Evolutionary conservation across 768 basidiomycete genomes (phyloP).

Genomic region (Neoboletus brunneissimus): DNA sequence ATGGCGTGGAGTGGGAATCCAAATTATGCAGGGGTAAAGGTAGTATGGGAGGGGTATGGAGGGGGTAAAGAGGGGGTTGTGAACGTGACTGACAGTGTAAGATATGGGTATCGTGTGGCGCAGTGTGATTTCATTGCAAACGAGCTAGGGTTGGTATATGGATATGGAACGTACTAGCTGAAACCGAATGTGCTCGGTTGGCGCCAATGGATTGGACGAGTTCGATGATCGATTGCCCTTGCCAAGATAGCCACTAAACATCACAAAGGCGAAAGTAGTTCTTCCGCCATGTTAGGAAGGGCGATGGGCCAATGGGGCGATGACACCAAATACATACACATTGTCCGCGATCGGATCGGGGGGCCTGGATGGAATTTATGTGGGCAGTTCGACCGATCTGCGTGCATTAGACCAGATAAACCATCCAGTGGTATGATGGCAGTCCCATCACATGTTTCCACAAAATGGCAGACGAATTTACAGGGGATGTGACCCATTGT

Average conservation of each 20-base stretch:
- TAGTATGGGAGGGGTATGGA: conserved; percentile 14
- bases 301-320: background rate
- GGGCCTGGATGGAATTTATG: background rate
- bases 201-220: background rate
- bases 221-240: background rate
- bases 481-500: background rate
- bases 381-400: too few relatives aligned
- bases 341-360: background rate
- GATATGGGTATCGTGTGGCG: conserved; percentile 5
- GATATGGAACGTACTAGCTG: background rate
- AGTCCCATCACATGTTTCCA: too few relatives aligned
- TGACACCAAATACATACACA: background rate
- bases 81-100: conserved; percentile 1
- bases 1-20: conserved; percentile 19
- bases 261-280: background rate
- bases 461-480: background rate
- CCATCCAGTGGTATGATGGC: too few relatives aligned
- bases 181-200: background rate
- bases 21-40: conserved; percentile 10
- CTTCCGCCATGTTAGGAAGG: background rate
- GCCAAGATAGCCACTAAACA: background rate
- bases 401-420: too few relatives aligned
- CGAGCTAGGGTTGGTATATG: conserved; percentile 10
- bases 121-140: conserved; percentile 9
- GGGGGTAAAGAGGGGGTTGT: conserved; percentile 7